A percentile compares a stretch with the other conserved stretches of the same genome.
Evolutionary conservation across 164 flowering plant genomes (phyloP).

Genomic region (Stephania cephalantha): DNA sequence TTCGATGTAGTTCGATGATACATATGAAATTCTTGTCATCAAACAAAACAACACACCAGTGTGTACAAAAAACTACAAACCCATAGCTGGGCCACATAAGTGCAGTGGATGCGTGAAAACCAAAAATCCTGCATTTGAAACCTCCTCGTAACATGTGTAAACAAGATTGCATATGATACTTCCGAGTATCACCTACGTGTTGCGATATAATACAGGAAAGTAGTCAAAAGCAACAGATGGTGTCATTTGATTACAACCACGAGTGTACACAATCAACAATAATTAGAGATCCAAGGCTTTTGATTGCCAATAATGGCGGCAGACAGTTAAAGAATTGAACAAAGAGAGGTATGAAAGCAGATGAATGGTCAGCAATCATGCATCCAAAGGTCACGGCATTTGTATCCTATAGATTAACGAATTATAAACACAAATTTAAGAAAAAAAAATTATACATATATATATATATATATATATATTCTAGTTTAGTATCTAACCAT

Average conservation of each 20-base stretch:
- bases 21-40: not conserved
- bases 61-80: too few relatives aligned
- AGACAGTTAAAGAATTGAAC: too few relatives aligned
- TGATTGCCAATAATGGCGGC: too few relatives aligned
- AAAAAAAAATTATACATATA: not conserved
- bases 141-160: not conserved
- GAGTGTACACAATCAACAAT: too few relatives aligned
- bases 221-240: not conserved
- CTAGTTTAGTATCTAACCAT: slow-evolving; percentile 38
- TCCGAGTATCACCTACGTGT: not conserved
- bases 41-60: not conserved
- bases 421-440: not conserved
- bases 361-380: not conserved
- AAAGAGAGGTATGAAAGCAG: not conserved
- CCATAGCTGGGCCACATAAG: too few relatives aligned
- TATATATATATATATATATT: not conserved
- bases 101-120: not conserved
- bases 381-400: not conserved
- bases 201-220: not conserved
- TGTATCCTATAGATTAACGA: not conserved
- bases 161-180: not conserved
- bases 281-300: too few relatives aligned
- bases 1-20: too few relatives aligned
- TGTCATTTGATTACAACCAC: too few relatives aligned
- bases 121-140: not conserved